Base-by-base conservation (phyloP, 2,329 filamentous ascomycete genomes). In the Fusarium sarcochroum region DNA sequence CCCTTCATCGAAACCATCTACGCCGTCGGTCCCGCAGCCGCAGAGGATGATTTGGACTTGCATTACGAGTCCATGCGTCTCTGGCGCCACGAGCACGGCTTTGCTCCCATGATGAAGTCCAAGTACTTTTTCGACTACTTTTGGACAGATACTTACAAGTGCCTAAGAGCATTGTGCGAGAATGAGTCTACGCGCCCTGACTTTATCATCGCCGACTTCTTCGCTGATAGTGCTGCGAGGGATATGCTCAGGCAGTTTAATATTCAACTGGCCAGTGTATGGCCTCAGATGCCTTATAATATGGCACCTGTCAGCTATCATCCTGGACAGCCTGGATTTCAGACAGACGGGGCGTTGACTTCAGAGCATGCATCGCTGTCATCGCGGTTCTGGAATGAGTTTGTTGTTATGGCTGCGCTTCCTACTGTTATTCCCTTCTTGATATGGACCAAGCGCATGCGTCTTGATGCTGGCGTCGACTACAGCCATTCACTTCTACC, bases 201-300 rank as follows among this genome's bases (percentile, higher is more conserved):
- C 63, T 76, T 83, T 53, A 80, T 83, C 23, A 56, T 84, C 4
- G 79, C 80, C 0, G 81, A 84, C 52, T 83, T 81, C 73, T 81
- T 83, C 38, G 80, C 79, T 27, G 80, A 83, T 8, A 76, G 77
- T 6, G 80, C 80, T 0, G 79, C 76, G 4, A 71, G 76, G 45
- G 82, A 84, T 55, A 80, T 83, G 46, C 74, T 77, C 7, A 58
- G 70, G 18, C 73, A 83, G 65, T 77, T 77, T 34, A 67, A 71
- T 15, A 59, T 83, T 6, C 81, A 81, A 4, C 69, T 83, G 7
- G 80, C 80, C 11, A 74, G 77, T 25, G 71, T 81, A 13, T 80
- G 77, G 77, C 79, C 81, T 4, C 78, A 82, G 59, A 82, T 82
- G 80, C 81, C 81, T 0, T 78, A 75, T 30, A 59, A 76, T 2